Evolutionary conservation across 164 flowering plant genomes (phyloP).

Genomic region (Chimonanthus salicifolius): DNA sequence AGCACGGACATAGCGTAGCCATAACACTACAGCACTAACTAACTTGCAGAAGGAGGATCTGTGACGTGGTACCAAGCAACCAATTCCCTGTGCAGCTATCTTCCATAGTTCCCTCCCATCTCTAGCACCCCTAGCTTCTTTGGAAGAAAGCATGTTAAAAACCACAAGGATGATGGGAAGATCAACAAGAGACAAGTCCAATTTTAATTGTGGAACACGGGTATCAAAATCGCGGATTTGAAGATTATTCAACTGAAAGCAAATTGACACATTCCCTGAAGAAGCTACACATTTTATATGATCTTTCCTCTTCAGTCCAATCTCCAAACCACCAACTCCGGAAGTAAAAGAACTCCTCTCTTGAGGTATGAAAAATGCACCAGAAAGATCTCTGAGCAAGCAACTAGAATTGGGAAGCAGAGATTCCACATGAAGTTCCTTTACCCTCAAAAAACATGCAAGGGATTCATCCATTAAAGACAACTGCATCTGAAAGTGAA

Average conservation of each 20-base stretch:
- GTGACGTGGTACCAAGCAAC: constrained; percentile 26
- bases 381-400: constrained; percentile 39
- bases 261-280: constrained; percentile 25
- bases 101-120: constrained; percentile 76
- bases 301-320: constrained; percentile 40
- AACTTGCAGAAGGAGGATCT: constrained; percentile 35
- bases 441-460: constrained; percentile 30
- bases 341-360: constrained; percentile 32
- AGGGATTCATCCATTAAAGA: constrained; percentile 29
- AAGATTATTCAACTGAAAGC: constrained; percentile 40
- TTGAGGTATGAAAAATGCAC: constrained; percentile 34
- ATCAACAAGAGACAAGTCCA: constrained; percentile 51
- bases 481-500: constrained; percentile 42
- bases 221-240: constrained; percentile 33
- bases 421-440: constrained; percentile 38
- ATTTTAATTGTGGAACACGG: constrained; percentile 35
- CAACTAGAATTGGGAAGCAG: constrained; percentile 24
- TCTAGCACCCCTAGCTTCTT: constrained; percentile 36
- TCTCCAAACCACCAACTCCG: constrained; percentile 36
- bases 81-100: constrained; percentile 45
- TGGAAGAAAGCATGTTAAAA: constrained; percentile 21
- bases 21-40: constrained; percentile 33
- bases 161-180: constrained; percentile 27
- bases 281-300: constrained; percentile 22
- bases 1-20: constrained; percentile 54